Conservation (phyloP, 2,329 filamentous ascomycete genomes). For the Colletotrichum aenigma region DNA sequence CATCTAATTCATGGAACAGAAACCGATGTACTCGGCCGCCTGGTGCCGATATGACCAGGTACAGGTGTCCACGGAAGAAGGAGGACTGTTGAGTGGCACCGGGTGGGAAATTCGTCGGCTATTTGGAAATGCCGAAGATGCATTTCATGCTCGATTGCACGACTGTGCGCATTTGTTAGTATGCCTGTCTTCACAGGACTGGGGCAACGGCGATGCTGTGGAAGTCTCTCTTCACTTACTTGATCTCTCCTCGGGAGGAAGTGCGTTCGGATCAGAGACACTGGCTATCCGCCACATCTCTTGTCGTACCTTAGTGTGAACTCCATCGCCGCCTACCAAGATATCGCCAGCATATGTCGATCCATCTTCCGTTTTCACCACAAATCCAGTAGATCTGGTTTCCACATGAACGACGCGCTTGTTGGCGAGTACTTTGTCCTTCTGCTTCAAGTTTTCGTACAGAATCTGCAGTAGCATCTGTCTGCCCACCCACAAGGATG, state of each 20-base stretch:
- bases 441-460: conserved; percentile 35
- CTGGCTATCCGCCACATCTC: conserved; percentile 30
- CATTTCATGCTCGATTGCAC: conserved; percentile 24
- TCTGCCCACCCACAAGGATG: conserved; percentile 37
- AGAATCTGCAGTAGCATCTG: conserved; percentile 37
- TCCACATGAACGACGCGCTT: conserved; percentile 19
- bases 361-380: conserved; percentile 35
- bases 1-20: conserved; percentile 32
- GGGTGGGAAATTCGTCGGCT: not conserved
- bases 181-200: not conserved
- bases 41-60: conserved; percentile 33
- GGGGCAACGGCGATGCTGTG: no score
- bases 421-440: conserved; percentile 13
- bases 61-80: conserved; percentile 23
- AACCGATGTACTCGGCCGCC: conserved; percentile 39
- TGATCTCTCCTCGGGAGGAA: conserved; percentile 21
- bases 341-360: conserved; percentile 32
- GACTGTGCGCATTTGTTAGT: not conserved
- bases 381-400: conserved; percentile 16
- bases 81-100: not conserved
- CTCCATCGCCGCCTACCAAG: conserved; percentile 42
- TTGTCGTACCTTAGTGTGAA: conserved; percentile 39
- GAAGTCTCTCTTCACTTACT: not conserved
- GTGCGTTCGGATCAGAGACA: conserved; percentile 25
- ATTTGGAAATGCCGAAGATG: conserved; percentile 41